These are phyloP conservation scores for Fusarium sp. DNA, from an alignment of 2,329 filamentous ascomycete species.

Conservation along the genomic window DNA sequence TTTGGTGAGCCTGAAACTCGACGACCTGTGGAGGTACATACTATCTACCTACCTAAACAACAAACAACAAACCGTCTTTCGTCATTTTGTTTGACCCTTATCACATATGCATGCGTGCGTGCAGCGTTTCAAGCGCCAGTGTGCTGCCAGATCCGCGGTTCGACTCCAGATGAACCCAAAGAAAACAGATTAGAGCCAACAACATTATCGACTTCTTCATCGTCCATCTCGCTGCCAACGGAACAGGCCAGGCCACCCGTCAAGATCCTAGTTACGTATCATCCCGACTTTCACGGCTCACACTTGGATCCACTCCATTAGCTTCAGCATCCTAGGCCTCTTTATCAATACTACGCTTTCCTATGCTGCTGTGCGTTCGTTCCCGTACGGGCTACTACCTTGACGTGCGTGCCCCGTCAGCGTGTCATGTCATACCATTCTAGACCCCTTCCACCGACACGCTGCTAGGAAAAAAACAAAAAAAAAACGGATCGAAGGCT, in stretches of 20 bases:
- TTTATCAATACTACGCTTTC: constrained; percentile 27
- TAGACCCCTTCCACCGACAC: constrained; percentile 35
- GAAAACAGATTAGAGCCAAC: not conserved
- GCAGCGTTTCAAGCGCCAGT: constrained; percentile 18
- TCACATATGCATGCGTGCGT: constrained; percentile 19
- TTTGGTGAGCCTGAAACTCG: constrained; percentile 46
- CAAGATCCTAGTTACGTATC: constrained; percentile 28
- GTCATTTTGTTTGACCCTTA: not conserved
- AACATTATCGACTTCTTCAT: constrained; percentile 11
- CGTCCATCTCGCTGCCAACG: constrained; percentile 7
- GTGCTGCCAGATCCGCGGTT: too few relatives aligned
- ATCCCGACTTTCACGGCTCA: constrained; percentile 33
- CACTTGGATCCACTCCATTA: constrained; percentile 21
- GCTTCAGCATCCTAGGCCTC: constrained; percentile 18
- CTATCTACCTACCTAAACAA: constrained; percentile 29
- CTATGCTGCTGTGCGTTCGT: constrained; percentile 31
- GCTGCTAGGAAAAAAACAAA: too few relatives aligned
- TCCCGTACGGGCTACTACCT: constrained; percentile 40
- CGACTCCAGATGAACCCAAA: too few relatives aligned
- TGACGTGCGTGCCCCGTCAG: constrained; percentile 16
- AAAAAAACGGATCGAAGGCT: constrained; percentile 18
- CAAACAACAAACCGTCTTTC: not conserved
- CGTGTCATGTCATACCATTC: constrained; percentile 21
- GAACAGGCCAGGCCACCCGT: constrained; percentile 20
- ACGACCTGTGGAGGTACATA: not conserved